Percentiles rank a stretch among this genome's conserved stretches.
Evolutionary conservation across 2,329 filamentous ascomycete genomes (phyloP).

Genomic region (Microdochium bolleyi): DNA sequence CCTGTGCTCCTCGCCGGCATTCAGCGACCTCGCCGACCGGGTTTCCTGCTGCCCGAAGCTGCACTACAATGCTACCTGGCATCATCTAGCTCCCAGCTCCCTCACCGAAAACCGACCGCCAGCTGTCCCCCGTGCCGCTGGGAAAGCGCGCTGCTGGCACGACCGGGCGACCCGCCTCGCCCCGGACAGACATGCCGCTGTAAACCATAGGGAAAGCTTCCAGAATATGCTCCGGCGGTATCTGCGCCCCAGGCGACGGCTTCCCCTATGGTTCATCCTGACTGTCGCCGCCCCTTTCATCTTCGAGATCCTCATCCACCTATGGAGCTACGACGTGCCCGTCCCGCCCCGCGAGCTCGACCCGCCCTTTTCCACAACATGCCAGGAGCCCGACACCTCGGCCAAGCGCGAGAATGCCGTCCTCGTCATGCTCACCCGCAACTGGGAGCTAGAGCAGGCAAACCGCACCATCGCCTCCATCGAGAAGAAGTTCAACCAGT

Average conservation of each 20-base stretch:
- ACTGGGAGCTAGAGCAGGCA: constrained; percentile 30
- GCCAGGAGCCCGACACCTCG: constrained; percentile 27
- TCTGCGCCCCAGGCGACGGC: constrained; percentile 20
- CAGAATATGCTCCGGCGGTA: constrained; percentile 13
- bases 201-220: not conserved
- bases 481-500: constrained; percentile 35
- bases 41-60: not conserved
- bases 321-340: constrained; percentile 22
- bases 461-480: constrained; percentile 29
- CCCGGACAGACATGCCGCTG: constrained; percentile 11
- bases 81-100: not conserved
- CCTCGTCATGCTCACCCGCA: constrained; percentile 37
- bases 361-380: constrained; percentile 27
- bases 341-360: constrained; percentile 27
- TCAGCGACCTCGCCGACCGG: too few species aligned
- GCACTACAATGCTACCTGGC: not conserved
- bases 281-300: constrained; percentile 18
- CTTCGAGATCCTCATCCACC: constrained; percentile 25
- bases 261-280: constrained; percentile 20
- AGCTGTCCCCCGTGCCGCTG: not conserved
- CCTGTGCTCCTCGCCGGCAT: too few species aligned
- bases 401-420: constrained; percentile 32
- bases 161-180: not conserved
- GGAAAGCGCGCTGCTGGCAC: not conserved
- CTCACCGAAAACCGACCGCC: constrained; percentile 2